Evolutionary conservation across 192 early-diverging fungal genomes (phyloP).

Genomic region (Powellomyces hirtus): DNA sequence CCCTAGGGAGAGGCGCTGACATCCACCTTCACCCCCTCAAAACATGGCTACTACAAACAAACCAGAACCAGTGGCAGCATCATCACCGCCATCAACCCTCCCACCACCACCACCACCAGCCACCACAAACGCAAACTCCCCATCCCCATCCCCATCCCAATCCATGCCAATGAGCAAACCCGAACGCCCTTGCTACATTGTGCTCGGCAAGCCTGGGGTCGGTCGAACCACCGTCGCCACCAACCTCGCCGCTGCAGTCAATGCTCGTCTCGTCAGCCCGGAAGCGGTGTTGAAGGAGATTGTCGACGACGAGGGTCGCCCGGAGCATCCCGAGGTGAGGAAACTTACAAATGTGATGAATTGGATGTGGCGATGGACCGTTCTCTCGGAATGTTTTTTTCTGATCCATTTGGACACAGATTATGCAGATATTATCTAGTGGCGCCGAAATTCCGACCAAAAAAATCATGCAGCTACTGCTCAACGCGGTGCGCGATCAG

Average conservation of each 20-base stretch:
- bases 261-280: slow-evolving; percentile 28
- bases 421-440: slow-evolving; percentile 9
- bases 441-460: slow-evolving; percentile 25
- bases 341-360: background rate
- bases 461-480: slow-evolving; percentile 20
- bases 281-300: slow-evolving; percentile 25
- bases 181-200: slow-evolving; percentile 35
- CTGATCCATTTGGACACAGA: slow-evolving; percentile 1
- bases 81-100: background rate
- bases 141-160: no score
- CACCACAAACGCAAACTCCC: no score
- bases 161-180: no score
- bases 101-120: background rate
- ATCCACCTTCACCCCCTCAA: no score
- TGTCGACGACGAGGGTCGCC: background rate
- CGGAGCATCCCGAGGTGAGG: slow-evolving; percentile 8
- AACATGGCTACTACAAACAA: no score
- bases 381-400: no score
- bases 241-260: slow-evolving; percentile 27
- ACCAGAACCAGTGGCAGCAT: background rate
- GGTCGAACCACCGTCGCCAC: slow-evolving; percentile 39
- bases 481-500: background rate
- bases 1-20: no score
- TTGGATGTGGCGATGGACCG: background rate
- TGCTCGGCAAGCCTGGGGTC: slow-evolving; percentile 45